Evolutionary conservation across 169 alveolate species (phyloP).

Genomic region (Perkinsus marinus): DNA sequence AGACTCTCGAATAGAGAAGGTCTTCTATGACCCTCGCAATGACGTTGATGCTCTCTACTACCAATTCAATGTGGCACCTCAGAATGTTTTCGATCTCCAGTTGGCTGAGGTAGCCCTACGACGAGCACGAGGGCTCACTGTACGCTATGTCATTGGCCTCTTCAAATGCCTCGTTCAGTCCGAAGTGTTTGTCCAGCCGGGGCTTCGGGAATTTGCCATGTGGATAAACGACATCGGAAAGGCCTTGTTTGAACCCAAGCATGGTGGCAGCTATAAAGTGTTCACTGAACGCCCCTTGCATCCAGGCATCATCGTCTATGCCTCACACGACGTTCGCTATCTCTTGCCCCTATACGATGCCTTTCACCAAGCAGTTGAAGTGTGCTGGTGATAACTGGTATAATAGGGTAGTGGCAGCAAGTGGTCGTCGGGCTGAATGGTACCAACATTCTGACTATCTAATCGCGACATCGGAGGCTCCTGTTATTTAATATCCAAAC

Average conservation of each 20-base stretch:
- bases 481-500: neutral
- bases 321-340: conserved; percentile 2
- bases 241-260: neutral
- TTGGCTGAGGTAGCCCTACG: conserved; percentile 1
- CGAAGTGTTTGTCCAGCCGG: neutral
- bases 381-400: neutral
- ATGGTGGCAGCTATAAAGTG: conserved; percentile 1
- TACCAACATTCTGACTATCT: neutral
- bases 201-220: neutral
- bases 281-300: neutral
- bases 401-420: neutral
- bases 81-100: neutral
- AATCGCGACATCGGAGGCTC: neutral
- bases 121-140: neutral
- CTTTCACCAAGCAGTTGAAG: neutral
- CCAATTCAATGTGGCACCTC: neutral
- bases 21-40: neutral
- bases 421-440: neutral
- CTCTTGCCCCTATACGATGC: neutral
- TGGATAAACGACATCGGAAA: neutral
- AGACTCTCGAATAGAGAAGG: neutral
- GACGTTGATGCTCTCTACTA: neutral
- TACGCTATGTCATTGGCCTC: neutral
- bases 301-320: neutral
- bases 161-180: neutral